Base-by-base conservation (phyloP, 768 basidiomycete genomes). In the Boletus insuetus region DNA sequence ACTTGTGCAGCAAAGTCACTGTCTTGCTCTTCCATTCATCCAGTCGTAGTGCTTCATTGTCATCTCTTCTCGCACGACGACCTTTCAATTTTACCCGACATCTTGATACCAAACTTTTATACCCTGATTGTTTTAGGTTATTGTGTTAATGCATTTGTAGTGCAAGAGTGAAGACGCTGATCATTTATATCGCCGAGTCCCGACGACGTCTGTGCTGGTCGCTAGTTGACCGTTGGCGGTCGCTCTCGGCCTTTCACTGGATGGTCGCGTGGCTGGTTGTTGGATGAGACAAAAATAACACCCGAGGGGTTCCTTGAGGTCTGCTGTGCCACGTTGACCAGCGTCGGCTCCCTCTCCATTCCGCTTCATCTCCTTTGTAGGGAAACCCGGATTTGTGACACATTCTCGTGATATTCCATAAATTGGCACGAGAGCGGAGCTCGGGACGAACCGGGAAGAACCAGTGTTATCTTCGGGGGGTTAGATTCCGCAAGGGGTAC, bases 371-470 rank as follows among this genome's bases (percentile, higher is more conserved):
- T 16, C 38, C 46, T n/a, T 24, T 2, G 29, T n/a, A 24, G 26
- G 38, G 14, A 19, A 19, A 20, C 47, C 20, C 26, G 49, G n/a
- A 16, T 17, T 4, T n/a, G 37, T 46, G 22, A n/a, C n/a, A n/a
- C 6, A 24, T 39, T 17, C 48, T 3, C 13, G 47, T 61, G 55
- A 52, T 46, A 48, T 39, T 39, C 45, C 29, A 43, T 24, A 20
- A 5, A 46, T 20, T 49, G 19, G 40, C 31, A n/a, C 47, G 29
- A 17, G 35, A 32, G 10, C 45, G 48, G 49, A 24, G 53, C 41
- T 64, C 64, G 64, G 64, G 49, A 50, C 24, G 53, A 66, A 63
- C 54, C 64, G 64, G 64, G 49, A 46, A 38, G 37, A 16, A 3
- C 22, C 6, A 4, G 10, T 2, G 1, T 19, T 39, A 11, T 31